Base-by-base conservation (phyloP, 2,329 filamentous ascomycete species). In the Hirsutella thompsonii region DNA sequence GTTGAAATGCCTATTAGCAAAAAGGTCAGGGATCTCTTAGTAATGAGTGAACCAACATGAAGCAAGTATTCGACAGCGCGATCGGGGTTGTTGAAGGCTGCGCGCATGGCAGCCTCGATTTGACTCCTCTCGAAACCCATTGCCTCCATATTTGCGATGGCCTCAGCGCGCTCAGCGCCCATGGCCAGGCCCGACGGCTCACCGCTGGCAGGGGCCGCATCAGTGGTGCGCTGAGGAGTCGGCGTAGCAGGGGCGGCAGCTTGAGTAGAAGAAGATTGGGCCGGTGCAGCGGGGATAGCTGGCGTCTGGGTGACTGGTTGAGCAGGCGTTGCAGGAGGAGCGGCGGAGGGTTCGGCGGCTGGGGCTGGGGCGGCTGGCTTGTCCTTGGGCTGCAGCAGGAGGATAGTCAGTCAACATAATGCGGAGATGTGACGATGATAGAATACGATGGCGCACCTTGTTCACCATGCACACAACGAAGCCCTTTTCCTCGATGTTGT, bases 401-500 rank as follows among this genome's bases (percentile, higher is more conserved):
- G 18, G 14, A 6, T 29, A 20, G 19, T 36, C 37, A 43, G 42
- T 40, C 23, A 26, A 16, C 6, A n/a, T 16, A 6, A 26, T 21
- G 2, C 9, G 20, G 10, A 16, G 19, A 16, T 9, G 10, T 26
- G n/a, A n/a, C 23, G 20, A 2, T 11, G n/a, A 29, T 19, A 26
- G 35, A 36, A 28, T 1, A 39, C 11, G 20, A 20, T 14, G 14
- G 3, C 63, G 47, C 69, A 94, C 89, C 84, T 96, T 96, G 60
- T 86, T 87, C 54, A 94, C 81, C 80, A 98, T 94, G 69, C 92
- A 98, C 46, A 98, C 92, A 55, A 98, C 88, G 62, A 96, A 98
- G 30, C 92, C 92, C 74, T 96, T 98, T 75, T 96, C 92, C 66
- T 98, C 90, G 48, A 98, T 96, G 67, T 87, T 94, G 71, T 96